Evolutionary conservation across 805 yeast species (phyloP), one percentile per base, ranked within the genome.

Genomic region (Millerago galiae): DNA sequence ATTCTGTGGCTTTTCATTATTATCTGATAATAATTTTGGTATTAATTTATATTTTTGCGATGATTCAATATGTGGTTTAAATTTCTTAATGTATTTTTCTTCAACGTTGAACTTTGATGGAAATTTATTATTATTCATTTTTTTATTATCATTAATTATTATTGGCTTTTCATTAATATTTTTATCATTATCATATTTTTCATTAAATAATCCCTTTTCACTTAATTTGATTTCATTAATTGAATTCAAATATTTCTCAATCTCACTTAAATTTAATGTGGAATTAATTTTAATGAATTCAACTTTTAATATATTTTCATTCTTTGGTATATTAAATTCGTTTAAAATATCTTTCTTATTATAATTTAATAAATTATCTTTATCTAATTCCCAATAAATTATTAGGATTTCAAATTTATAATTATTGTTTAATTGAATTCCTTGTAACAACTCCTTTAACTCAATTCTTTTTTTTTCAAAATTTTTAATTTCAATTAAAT

Each of bases 311-410:
- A 62, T 59, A 25, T 58, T 48, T 16, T 57, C 56, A 28, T 51
- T 51, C 2, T 61, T 34, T 7, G 59, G 50, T 14, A 60, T 43
- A 25, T 50, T 50, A 33, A 66, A 56, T 26, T 56, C 57, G 38
- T 55, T 56, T 4, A 63, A 44, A n/a, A 65, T 61, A 36, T 62
- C 61, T 17, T 49, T 43, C 4, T 52, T 30, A 29, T 59, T 55
- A 21, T 12, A 60, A 43, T 31, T 45, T 48, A 27, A 48, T 49
- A 17, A 39, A 18, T 13, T 56, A 51, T 8, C 50, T 3, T 47
- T 45, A 35, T 62, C 55, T n/a, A 69, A 56, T 32, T 66, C 70
- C 74, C 74, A 68, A 42, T 61, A 66, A 2, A 67, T 45, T 3
- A 68, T 47, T 18, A 67, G 16, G 11, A 67, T 43, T 26, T 59